phyloP scores from a whole-genome alignment of 805 yeast genomes.

The Suhomyces faveliae region DNA sequence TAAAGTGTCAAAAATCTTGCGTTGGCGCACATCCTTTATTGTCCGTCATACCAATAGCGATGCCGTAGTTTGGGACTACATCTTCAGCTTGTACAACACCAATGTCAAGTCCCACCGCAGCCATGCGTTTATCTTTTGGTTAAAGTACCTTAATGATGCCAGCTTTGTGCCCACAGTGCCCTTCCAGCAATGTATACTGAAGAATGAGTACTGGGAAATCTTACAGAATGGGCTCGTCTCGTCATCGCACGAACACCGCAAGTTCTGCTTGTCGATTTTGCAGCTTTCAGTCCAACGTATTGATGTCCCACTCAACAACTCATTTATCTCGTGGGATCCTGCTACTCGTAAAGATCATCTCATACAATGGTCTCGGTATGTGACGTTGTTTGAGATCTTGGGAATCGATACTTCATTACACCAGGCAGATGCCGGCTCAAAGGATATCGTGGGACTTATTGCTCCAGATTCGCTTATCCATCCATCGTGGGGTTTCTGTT shows the following conservation, averaged over 20 bases:
- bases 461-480: constrained; percentile 52
- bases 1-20: constrained; percentile 39
- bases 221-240: constrained; percentile 58
- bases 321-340: constrained; percentile 46
- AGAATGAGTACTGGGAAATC: constrained; percentile 46
- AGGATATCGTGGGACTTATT: constrained; percentile 58
- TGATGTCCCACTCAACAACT: constrained; percentile 28
- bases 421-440: constrained; percentile 75
- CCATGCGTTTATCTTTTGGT: constrained; percentile 53
- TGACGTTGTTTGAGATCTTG: constrained; percentile 74
- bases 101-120: constrained; percentile 23
- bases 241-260: constrained; percentile 62
- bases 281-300: constrained; percentile 56
- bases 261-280: constrained; percentile 63
- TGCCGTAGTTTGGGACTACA: constrained; percentile 45
- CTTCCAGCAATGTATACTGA: constrained; percentile 28
- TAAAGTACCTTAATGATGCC: constrained; percentile 45
- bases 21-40: constrained; percentile 50
- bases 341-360: constrained; percentile 28
- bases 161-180: constrained; percentile 11
- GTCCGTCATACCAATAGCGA: constrained; percentile 4
- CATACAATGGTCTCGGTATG: constrained; percentile 67
- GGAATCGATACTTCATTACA: constrained; percentile 85
- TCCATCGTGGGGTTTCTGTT: constrained; percentile 67
- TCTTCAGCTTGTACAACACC: constrained; percentile 37